phyloP scores from a whole-genome alignment of 2,329 filamentous ascomycete species.

The Talaromyces pinophilus region DNA sequence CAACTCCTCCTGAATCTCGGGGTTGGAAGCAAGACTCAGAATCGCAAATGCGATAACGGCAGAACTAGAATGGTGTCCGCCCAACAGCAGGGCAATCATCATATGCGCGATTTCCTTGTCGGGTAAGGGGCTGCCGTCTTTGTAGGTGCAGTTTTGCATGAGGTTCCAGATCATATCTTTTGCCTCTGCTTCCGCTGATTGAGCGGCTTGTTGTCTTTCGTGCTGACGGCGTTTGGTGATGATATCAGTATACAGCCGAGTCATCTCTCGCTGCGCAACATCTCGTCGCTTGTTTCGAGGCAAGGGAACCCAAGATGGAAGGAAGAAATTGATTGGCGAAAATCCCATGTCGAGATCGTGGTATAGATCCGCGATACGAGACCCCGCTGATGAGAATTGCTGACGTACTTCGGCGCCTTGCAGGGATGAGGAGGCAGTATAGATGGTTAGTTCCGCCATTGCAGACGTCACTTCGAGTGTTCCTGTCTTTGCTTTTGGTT shows the following conservation, averaged over 20 bases:
- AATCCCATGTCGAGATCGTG: constrained; percentile 91
- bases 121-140: constrained; percentile 74
- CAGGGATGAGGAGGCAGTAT: constrained; percentile 81
- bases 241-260: constrained; percentile 78
- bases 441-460: constrained; percentile 86
- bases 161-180: constrained; percentile 88
- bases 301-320: constrained; percentile 78
- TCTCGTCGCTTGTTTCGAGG: constrained; percentile 86
- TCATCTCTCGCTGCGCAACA: constrained; percentile 75
- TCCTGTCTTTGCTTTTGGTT: constrained; percentile 61
- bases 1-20: constrained; percentile 78
- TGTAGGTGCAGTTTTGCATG: constrained; percentile 76
- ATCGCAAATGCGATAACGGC: constrained; percentile 84
- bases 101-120: constrained; percentile 86
- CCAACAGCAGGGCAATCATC: constrained; percentile 93
- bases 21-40: constrained; percentile 74
- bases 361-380: constrained; percentile 77
- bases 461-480: constrained; percentile 70
- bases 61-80: constrained; percentile 84
- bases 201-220: background rate
- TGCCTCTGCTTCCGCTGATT: constrained; percentile 50
- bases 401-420: constrained; percentile 81
- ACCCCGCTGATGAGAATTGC: constrained; percentile 64
- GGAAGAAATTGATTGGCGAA: constrained; percentile 83
- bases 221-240: constrained; percentile 67